These are phyloP conservation scores for Darksidea phi DNA, from an alignment of 495 filamentous ascomycete species.

Conservation along the genomic window DNA sequence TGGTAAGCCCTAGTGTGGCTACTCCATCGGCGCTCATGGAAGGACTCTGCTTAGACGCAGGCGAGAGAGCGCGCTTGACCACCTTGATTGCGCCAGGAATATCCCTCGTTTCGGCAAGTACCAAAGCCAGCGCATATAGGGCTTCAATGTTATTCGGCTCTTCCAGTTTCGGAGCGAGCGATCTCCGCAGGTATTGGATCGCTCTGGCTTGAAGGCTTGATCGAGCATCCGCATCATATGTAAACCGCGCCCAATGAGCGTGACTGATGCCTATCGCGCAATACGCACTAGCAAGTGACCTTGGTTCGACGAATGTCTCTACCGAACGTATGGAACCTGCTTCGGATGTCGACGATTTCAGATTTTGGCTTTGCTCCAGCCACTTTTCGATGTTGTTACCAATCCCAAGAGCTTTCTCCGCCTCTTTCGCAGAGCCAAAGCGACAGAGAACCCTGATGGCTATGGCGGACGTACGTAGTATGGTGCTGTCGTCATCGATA, in stretches of 20 bases:
- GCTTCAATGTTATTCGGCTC: conserved; percentile 64
- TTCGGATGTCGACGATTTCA: conserved; percentile 20
- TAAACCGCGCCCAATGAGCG: conserved; percentile 81
- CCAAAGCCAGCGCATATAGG: conserved; percentile 72
- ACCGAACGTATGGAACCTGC: conserved; percentile 6
- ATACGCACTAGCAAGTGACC: conserved; percentile 66
- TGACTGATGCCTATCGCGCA: conserved; percentile 78
- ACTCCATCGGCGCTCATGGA: conserved; percentile 29
- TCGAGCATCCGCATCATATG: conserved; percentile 66
- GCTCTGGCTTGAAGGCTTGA: conserved; percentile 70
- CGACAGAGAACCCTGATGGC: conserved; percentile 78
- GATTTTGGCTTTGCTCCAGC: conserved; percentile 49
- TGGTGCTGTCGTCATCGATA: conserved; percentile 71
- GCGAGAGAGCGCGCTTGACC: conserved; percentile 61
- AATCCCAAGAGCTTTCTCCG: conserved; percentile 72
- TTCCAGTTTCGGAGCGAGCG: conserved; percentile 63
- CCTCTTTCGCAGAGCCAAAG: conserved; percentile 70
- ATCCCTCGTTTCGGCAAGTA: conserved; percentile 79
- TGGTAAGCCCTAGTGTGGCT: conserved; percentile 43
- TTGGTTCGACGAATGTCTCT: conserved; percentile 46
- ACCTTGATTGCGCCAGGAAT: conserved; percentile 72
- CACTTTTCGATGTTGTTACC: conserved; percentile 65
- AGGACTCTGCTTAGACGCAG: conserved; percentile 37
- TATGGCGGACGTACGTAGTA: conserved; percentile 72
- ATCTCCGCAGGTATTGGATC: conserved; percentile 67